A percentile compares a stretch with the other conserved stretches of the same genome.
Conservation (phyloP, 2,329 filamentous ascomycete genomes). For the Aureobasidium sp. region DNA sequence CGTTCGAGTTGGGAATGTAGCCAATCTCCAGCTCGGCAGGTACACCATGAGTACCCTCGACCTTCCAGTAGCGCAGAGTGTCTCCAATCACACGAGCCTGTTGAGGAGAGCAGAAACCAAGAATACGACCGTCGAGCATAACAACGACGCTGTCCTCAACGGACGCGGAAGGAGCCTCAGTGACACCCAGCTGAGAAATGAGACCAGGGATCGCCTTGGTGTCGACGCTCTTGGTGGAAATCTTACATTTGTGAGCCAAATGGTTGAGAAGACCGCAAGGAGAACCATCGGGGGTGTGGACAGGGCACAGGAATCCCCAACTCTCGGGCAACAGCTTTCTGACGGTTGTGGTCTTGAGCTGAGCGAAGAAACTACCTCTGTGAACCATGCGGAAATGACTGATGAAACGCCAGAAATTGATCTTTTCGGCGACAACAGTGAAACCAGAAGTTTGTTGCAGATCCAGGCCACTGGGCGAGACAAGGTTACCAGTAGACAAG, state of each 20-base stretch:
- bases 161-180: slow-evolving; percentile 66
- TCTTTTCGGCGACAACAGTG: slow-evolving; percentile 94
- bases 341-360: slow-evolving; percentile 94
- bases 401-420: slow-evolving; percentile 98
- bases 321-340: slow-evolving; percentile 92
- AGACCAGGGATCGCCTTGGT: slow-evolving; percentile 67
- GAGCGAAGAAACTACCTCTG: slow-evolving; percentile 96
- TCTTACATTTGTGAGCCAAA: slow-evolving; percentile 87
- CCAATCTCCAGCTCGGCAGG: slow-evolving; percentile 85
- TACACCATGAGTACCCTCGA: slow-evolving; percentile 73
- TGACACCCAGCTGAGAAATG: slow-evolving; percentile 72
- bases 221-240: slow-evolving; percentile 70
- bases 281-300: slow-evolving; percentile 93
- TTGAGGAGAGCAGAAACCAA: slow-evolving; percentile 84
- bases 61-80: slow-evolving; percentile 90
- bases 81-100: slow-evolving; percentile 77
- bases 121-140: slow-evolving; percentile 80
- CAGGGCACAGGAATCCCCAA: slow-evolving; percentile 96
- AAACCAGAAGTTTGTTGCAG: slow-evolving; percentile 92
- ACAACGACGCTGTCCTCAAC: slow-evolving; percentile 80
- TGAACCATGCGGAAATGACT: slow-evolving; percentile 99
- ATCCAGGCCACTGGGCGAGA: slow-evolving; percentile 86
- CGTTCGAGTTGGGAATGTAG: slow-evolving; percentile 77
- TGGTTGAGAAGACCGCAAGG: slow-evolving; percentile 95
- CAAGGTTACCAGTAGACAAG: slow-evolving; percentile 87